Conservation (phyloP, 2,329 filamentous ascomycete species). For the Beauveria rudraprayagi region DNA sequence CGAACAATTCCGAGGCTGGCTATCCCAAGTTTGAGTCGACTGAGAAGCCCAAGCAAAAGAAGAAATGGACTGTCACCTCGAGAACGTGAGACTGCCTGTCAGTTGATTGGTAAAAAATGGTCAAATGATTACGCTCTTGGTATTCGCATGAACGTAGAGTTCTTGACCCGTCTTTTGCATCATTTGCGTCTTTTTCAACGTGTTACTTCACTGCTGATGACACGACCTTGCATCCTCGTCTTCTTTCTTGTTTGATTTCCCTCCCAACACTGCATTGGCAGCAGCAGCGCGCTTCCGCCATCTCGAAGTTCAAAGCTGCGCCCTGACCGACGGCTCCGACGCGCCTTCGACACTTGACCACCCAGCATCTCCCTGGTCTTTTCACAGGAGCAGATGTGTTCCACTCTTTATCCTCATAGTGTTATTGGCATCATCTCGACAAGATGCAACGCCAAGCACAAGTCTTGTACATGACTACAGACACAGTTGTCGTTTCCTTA, state of each 20-base stretch:
- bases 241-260: not conserved
- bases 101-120: too few relatives aligned
- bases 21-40: conserved; percentile 18
- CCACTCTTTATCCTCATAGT: too few relatives aligned
- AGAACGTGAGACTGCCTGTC: conserved; percentile 28
- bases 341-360: too few relatives aligned
- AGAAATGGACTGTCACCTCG: conserved; percentile 38
- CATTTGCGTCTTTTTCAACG: not conserved
- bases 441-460: not conserved
- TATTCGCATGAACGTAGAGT: not conserved
- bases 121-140: too few relatives aligned
- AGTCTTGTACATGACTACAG: not conserved
- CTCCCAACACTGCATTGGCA: not conserved
- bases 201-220: not conserved
- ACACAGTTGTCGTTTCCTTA: not conserved
- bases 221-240: not conserved
- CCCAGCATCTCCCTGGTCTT: not conserved
- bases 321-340: not conserved
- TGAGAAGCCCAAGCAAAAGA: conserved; percentile 35
- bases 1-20: conserved; percentile 17
- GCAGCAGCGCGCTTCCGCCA: not conserved
- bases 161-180: not conserved
- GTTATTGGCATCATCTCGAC: too few relatives aligned
- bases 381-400: not conserved
- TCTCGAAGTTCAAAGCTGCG: not conserved